phyloP scores from a whole-genome alignment of 768 basidiomycete species.

The Auricularia cornea region DNA sequence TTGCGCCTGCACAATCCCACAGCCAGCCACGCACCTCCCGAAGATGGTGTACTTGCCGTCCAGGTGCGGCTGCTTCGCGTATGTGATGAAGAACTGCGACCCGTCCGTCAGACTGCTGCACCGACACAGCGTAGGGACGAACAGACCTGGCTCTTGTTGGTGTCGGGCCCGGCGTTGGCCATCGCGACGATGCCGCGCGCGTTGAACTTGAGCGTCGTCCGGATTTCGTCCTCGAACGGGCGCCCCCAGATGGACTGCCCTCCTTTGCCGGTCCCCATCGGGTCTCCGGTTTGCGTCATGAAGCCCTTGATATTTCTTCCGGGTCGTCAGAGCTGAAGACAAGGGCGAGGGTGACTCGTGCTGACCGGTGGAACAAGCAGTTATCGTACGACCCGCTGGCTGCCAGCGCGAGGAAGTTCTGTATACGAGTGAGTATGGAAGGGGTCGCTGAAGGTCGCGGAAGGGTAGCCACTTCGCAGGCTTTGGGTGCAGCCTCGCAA shows the following conservation, averaged over 20 bases:
- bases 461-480: slow-evolving; percentile 64
- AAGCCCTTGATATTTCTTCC: slow-evolving; percentile 84
- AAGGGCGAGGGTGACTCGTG: not conserved
- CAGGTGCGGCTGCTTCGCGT: slow-evolving; percentile 87
- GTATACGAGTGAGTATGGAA: not conserved
- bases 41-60: slow-evolving; percentile 94
- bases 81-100: slow-evolving; percentile 76
- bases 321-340: not conserved
- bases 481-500: slow-evolving; percentile 92
- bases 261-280: slow-evolving; percentile 84
- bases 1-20: too few species aligned
- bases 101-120: too few species aligned
- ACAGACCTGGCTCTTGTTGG: slow-evolving; percentile 63
- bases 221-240: slow-evolving; percentile 85
- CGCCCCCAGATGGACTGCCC: slow-evolving; percentile 96
- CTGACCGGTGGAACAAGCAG: slow-evolving; percentile 67
- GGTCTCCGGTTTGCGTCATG: slow-evolving; percentile 93
- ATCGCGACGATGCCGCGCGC: slow-evolving; percentile 91
- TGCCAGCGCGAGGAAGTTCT: slow-evolving; percentile 95
- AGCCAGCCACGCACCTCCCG: slow-evolving; percentile 45
- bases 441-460: not conserved
- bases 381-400: slow-evolving; percentile 82
- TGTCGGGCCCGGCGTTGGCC: slow-evolving; percentile 93
- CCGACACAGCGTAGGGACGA: too few species aligned
- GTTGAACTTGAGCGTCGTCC: slow-evolving; percentile 97